A percentile compares a stretch with the other conserved stretches of the same genome.
phyloP scores from a whole-genome alignment of 257 asterid genomes.

The Cynanchum wilfordii region DNA sequence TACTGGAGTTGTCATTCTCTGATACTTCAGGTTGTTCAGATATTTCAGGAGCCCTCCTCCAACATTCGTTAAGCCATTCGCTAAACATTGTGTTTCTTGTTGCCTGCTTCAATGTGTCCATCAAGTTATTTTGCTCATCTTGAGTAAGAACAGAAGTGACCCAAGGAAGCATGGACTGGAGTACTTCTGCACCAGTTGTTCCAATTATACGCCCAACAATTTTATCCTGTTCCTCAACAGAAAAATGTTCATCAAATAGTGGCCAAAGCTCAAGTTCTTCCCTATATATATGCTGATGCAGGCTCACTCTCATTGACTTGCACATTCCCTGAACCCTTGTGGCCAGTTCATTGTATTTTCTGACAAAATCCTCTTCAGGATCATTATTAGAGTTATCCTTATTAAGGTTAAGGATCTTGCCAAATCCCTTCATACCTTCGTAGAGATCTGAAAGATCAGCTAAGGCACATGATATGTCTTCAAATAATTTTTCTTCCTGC shows the following conservation, averaged over 20 bases:
- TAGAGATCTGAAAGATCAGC: conserved; percentile 35
- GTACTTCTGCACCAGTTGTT: conserved; percentile 52
- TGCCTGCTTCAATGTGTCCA: conserved; percentile 46
- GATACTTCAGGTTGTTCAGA: conserved; percentile 27
- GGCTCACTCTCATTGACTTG: conserved; percentile 42
- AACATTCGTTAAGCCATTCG: conserved; percentile 49
- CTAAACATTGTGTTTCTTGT: conserved; percentile 48
- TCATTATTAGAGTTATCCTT: conserved; percentile 7
- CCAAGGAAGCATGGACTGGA: conserved; percentile 53
- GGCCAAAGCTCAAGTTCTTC: conserved; percentile 57
- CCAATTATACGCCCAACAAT: conserved; percentile 50
- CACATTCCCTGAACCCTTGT: conserved; percentile 50
- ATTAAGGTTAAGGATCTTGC: conserved; percentile 11
- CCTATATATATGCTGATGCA: conserved; percentile 43
- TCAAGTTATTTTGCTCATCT: conserved; percentile 46
- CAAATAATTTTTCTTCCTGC: conserved; percentile 44
- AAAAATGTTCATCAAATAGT: conserved; percentile 35
- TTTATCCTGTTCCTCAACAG: conserved; percentile 45
- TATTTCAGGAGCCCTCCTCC: conserved; percentile 33
- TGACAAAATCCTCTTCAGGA: conserved; percentile 9
- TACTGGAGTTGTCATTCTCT: conserved; percentile 14
- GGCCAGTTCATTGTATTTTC: conserved; percentile 37
- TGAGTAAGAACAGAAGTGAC: conserved; percentile 48
- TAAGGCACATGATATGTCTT: conserved; percentile 33
- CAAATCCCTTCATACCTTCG: conserved; percentile 18